phyloP scores from a whole-genome alignment of 768 basidiomycete species.

The Lactarius vividus region DNA sequence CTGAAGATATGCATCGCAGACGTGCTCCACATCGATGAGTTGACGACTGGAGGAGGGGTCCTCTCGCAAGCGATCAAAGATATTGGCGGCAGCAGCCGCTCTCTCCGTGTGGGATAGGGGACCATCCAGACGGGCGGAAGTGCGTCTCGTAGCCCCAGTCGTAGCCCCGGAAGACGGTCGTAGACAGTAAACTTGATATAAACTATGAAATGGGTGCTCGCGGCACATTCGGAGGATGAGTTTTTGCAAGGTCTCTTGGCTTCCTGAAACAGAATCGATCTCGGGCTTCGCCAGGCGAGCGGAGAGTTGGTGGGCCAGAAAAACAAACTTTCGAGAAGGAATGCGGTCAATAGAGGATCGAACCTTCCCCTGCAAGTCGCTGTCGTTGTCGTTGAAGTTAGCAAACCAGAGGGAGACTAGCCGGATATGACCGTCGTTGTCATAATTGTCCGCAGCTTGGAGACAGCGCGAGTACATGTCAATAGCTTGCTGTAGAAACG shows the following conservation, averaged over 20 bases:
- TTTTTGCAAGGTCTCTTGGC: slow-evolving; percentile 59
- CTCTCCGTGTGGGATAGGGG: slow-evolving; percentile 55
- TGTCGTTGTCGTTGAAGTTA: slow-evolving; percentile 71
- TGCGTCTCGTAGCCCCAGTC: slow-evolving; percentile 37
- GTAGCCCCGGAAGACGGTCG: slow-evolving; percentile 36
- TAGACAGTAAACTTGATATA: slow-evolving; percentile 87
- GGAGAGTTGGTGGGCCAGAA: slow-evolving; percentile 89
- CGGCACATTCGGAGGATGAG: slow-evolving; percentile 73
- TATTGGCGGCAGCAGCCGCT: slow-evolving; percentile 57
- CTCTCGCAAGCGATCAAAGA: slow-evolving; percentile 53
- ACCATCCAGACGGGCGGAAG: slow-evolving; percentile 45
- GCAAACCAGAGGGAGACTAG: slow-evolving; percentile 91
- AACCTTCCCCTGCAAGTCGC: slow-evolving; percentile 44
- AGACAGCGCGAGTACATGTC: slow-evolving; percentile 85
- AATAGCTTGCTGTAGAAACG: slow-evolving; percentile 72
- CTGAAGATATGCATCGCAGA: slow-evolving; percentile 65
- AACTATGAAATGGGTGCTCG: slow-evolving; percentile 92
- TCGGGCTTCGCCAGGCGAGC: slow-evolving; percentile 68
- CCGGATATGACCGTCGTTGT: slow-evolving; percentile 75
- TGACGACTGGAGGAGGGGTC: slow-evolving; percentile 41
- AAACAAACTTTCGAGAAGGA: slow-evolving; percentile 86
- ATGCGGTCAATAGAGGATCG: slow-evolving; percentile 51
- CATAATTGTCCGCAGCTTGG: slow-evolving; percentile 62
- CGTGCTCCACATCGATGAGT: slow-evolving; percentile 51
- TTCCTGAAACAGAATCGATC: slow-evolving; percentile 33